Base-by-base conservation (phyloP, 768 basidiomycete genomes). In the Clitopilus hobsonii region DNA sequence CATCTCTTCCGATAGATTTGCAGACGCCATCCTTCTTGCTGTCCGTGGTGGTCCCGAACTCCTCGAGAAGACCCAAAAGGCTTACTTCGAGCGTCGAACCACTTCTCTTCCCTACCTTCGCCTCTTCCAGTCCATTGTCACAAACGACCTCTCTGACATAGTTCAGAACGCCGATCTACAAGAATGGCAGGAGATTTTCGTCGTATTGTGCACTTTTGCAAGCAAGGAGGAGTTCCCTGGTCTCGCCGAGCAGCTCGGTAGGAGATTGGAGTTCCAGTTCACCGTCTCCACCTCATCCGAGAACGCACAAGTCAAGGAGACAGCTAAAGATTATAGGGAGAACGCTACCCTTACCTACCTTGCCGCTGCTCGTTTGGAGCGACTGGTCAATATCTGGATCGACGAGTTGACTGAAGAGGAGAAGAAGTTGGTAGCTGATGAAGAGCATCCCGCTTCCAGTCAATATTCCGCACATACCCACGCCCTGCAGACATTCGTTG, bases 151-250 rank as follows among this genome's bases (percentile, higher is more conserved):
- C 6, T 79, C 83, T 18, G 97, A 98, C 67, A 85, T 98, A 51
- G 95, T 98, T 7, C 94, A 97, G 69, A 97, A 98, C 62, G 96
- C 95, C 22, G 94, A 98, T 61, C 68, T 98, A 51, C 77, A 84
- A 38, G 94, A 99, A 67, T 98, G 96, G 96, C 84, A 88, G 56
- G 96, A 97, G 69, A 91, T 95, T 52, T 98, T 98, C 61, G 95
- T 96, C 30, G 91, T 99, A 11, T 68, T 98, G 8, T 98, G 95
- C 74, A 98, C 96, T 0, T 99, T 95, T 71, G 93, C 95, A 0
- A 80, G 73, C 51, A 72, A 82, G 55, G 88, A 91, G 16, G 94
- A 98, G 64, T 98, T 98, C 63, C 72, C 86, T 10, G 76, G 81
- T n/a, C 79, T 99, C 6, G 87, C 89, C 1, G 95, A 98, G 69